These are phyloP conservation scores for Xylaria arbuscula DNA, from an alignment of 2,329 filamentous ascomycete genomes.

Conservation along the genomic window DNA sequence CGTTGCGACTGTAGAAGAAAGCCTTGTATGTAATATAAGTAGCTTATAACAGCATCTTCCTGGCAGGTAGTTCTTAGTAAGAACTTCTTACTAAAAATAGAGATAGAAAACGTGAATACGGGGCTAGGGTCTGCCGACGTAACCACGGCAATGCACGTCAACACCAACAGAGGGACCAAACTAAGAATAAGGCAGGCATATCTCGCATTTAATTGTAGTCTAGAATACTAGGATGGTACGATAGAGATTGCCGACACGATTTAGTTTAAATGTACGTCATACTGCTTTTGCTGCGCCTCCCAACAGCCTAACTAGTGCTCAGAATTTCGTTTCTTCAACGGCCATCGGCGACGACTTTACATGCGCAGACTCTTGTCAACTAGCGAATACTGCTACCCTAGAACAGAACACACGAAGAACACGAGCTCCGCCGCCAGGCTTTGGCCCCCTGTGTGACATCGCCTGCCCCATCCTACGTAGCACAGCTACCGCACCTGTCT, in stretches of 20 bases:
- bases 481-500: background rate
- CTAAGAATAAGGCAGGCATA: background rate
- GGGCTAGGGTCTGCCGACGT: no score
- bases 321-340: background rate
- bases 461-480: background rate
- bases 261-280: background rate
- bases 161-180: background rate
- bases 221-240: background rate
- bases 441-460: background rate
- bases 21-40: background rate
- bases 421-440: background rate
- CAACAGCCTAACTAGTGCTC: constrained; percentile 4
- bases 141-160: background rate
- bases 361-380: background rate
- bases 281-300: constrained; percentile 4
- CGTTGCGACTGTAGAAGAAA: no score
- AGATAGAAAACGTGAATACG: constrained; percentile 1
- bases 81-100: background rate
- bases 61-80: no score
- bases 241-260: background rate
- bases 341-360: background rate
- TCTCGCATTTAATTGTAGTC: background rate
- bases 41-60: no score
- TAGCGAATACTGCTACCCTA: background rate
- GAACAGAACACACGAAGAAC: constrained; percentile 6